These are phyloP conservation scores for Sporothrix inflata DNA, from an alignment of 2,329 filamentous ascomycete genomes.

Conservation along the genomic window DNA sequence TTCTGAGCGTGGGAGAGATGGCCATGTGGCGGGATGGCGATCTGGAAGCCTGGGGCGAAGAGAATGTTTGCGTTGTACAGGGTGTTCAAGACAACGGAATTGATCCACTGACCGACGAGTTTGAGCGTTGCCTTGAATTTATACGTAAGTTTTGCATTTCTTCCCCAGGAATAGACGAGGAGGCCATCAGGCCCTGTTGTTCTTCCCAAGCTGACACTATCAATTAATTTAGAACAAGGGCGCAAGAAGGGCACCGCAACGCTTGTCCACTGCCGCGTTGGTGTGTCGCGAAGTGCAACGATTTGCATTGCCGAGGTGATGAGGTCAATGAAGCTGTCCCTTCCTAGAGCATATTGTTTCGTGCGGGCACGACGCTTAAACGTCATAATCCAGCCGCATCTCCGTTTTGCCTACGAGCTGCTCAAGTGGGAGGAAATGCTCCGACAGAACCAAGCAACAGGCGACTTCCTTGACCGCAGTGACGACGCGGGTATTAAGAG, in stretches of 20 bases:
- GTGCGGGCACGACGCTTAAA: constrained; percentile 90
- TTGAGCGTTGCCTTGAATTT: constrained; percentile 83
- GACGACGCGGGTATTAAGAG: constrained; percentile 56
- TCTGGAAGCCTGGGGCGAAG: constrained; percentile 70
- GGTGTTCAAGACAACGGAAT: constrained; percentile 96
- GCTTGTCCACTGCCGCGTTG: constrained; percentile 93
- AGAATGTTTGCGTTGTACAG: constrained; percentile 80
- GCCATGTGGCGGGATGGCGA: constrained; percentile 78
- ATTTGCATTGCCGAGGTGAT: constrained; percentile 99
- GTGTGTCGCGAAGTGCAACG: constrained; percentile 91
- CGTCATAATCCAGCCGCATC: constrained; percentile 96
- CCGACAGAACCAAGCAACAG: constrained; percentile 45
- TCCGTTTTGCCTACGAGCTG: constrained; percentile 92
- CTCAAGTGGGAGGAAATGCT: constrained; percentile 92
- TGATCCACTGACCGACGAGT: constrained; percentile 84
- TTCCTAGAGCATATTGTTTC: constrained; percentile 93
- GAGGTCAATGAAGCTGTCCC: constrained; percentile 76
- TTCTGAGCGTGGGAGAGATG: constrained; percentile 90
- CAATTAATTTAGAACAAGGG: constrained; percentile 67
- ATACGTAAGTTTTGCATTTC: constrained; percentile 70
- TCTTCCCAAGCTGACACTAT: constrained; percentile 22
- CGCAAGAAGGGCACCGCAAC: constrained; percentile 78
- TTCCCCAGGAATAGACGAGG: background rate
- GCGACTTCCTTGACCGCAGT: too few relatives aligned
- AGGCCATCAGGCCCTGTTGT: background rate